Conservation (phyloP, 78 protist species). For the Goniomonas avonlea region DNA sequence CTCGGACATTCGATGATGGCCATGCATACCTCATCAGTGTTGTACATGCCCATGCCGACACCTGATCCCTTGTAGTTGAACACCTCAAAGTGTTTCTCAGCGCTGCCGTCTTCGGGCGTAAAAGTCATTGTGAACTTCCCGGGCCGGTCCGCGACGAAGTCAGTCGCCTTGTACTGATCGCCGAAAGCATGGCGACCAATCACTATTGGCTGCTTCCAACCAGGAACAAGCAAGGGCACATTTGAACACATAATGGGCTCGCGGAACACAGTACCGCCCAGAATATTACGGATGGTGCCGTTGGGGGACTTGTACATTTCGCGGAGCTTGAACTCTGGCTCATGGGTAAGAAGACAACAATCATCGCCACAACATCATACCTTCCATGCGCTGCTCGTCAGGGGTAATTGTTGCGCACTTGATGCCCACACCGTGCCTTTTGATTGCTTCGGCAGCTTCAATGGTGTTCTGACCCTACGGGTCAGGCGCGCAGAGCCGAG, state of each 20-base stretch:
- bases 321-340: slow-evolving; percentile 48
- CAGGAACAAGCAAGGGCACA: slow-evolving; percentile 76
- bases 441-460: slow-evolving; percentile 78
- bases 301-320: slow-evolving; percentile 88
- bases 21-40: slow-evolving; percentile 70
- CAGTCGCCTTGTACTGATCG: slow-evolving; percentile 83
- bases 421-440: slow-evolving; percentile 77
- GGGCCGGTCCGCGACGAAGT: slow-evolving; percentile 52
- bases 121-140: slow-evolving; percentile 53
- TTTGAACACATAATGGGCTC: slow-evolving; percentile 83
- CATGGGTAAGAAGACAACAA: too few species aligned
- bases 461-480: slow-evolving; percentile 64
- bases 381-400: slow-evolving; percentile 79
- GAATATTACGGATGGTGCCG: slow-evolving; percentile 90
- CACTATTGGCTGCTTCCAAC: slow-evolving; percentile 79
- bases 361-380: too few species aligned
- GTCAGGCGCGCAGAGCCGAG: background rate
- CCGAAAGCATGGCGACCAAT: slow-evolving; percentile 87
- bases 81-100: slow-evolving; percentile 35
- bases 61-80: slow-evolving; percentile 63
- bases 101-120: slow-evolving; percentile 65
- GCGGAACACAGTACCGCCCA: slow-evolving; percentile 92
- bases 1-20: background rate
- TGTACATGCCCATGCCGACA: slow-evolving; percentile 87
- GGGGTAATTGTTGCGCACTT: slow-evolving; percentile 95